Evolutionary conservation across 768 basidiomycete genomes (phyloP), one percentile per base, ranked within the genome.

Genomic region (Russula compacta): DNA sequence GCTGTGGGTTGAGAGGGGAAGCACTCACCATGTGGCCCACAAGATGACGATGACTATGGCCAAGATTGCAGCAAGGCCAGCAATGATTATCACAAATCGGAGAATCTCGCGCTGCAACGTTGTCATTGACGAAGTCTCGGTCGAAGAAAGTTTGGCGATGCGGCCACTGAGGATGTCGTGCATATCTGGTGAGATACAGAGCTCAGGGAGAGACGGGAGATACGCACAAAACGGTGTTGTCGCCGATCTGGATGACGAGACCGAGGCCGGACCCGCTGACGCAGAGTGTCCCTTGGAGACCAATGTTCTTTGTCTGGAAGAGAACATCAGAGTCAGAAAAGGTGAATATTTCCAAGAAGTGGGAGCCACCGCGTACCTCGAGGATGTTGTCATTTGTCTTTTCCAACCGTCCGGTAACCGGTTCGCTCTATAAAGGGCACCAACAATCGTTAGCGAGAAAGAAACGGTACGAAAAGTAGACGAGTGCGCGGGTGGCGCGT

Each of bases 41-140:
- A 76, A 66, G 64, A 81, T 78, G 52, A 81, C 78, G 60, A 83
- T 83, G 61, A 82, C 76, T 15, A 77, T 36, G n/a, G 79, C 77
- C 14, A 81, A 72, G 12, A 67, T 43, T 11, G 76, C 62, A 1
- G 82, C 81, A 44, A 82, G 67, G 32, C 71, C 63, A 0, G 77
- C 77, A 58, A 83, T 83, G 66, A 82, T 79, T 11, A 77, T 58
- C 19, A 84, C 80, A 65, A 84, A 81, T 40, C 80, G 76, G 14
- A 79, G 65, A 60, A 85, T 78, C 66, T 85, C 83, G 8, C 72
- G 68, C 58, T 84, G 80, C 15, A 85, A 70, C 2, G 81, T 81
- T 4, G 82, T 83, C 60, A 71, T 71, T 58, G 62, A 73, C 48
- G 65, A 61, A 4, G 68, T 64, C 5, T 70, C 64, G 4, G 69